Conservation (phyloP, 371 early-diverging fungal species). For the Mortierella sp. region DNA sequence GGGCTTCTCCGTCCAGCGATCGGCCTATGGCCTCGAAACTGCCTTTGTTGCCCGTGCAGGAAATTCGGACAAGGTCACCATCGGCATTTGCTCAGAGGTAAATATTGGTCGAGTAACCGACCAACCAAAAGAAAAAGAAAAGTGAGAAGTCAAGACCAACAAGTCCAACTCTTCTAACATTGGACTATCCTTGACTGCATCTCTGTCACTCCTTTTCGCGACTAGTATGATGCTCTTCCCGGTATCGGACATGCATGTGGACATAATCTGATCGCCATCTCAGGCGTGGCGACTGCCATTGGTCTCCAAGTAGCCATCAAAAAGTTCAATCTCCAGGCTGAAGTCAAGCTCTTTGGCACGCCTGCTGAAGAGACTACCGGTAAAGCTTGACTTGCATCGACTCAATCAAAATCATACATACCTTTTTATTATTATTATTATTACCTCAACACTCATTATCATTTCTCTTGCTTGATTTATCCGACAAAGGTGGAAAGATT, state of each 20-base stretch:
- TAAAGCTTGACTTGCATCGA: conserved; percentile 3
- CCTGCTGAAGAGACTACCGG: conserved; percentile 73
- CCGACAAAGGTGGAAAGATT: conserved; percentile 87
- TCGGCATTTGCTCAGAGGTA: conserved; percentile 57
- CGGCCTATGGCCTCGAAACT: conserved; percentile 53
- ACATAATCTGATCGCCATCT: conserved; percentile 73
- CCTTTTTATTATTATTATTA: no score
- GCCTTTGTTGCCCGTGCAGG: conserved; percentile 56
- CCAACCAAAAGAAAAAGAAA: neutral
- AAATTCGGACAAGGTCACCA: conserved; percentile 36
- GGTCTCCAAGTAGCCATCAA: conserved; percentile 67
- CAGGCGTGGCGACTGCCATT: conserved; percentile 73
- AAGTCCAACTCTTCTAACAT: neutral
- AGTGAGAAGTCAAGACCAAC: neutral
- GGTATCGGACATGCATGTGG: conserved; percentile 73
- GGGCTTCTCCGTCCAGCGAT: conserved; percentile 52
- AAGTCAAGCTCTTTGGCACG: conserved; percentile 79
- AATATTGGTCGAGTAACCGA: neutral
- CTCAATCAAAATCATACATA: no score
- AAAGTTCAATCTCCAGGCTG: conserved; percentile 60
- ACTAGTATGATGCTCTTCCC: conserved; percentile 50
- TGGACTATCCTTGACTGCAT: conserved; percentile 1
- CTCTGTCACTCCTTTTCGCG: neutral
- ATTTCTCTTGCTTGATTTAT: conserved; percentile 6
- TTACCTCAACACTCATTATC: no score